Evolutionary conservation across 164 flowering plant species (phyloP).

Genomic region (Echeveria elegans): DNA sequence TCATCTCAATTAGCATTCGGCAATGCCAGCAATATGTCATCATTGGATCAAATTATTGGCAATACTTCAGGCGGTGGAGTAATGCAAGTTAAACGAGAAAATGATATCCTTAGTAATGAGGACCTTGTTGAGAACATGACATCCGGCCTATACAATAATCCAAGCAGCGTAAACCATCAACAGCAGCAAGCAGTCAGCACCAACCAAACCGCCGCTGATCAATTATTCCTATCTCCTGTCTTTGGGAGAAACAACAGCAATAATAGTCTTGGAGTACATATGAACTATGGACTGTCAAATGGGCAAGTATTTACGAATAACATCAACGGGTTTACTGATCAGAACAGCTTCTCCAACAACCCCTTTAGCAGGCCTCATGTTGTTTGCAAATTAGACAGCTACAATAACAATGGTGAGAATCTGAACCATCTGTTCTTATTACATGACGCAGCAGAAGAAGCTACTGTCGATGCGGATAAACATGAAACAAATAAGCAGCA

Average conservation of each 20-base stretch:
- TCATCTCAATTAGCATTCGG: background rate
- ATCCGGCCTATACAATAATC: slow-evolving; percentile 1
- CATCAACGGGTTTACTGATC: background rate
- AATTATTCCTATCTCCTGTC: background rate
- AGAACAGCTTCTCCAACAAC: slow-evolving; percentile 1
- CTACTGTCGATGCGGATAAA: background rate
- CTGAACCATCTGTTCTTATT: background rate
- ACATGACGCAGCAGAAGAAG: background rate
- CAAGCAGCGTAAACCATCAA: background rate
- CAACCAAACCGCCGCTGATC: too few relatives aligned
- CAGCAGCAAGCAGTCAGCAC: background rate
- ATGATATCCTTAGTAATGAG: background rate
- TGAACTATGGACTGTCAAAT: background rate
- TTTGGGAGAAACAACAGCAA: background rate
- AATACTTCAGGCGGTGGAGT: background rate
- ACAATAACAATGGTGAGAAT: background rate
- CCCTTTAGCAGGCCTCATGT: background rate
- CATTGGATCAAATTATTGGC: background rate
- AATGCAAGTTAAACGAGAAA: background rate
- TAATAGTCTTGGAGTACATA: background rate
- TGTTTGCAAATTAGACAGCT: background rate
- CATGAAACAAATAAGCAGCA: background rate
- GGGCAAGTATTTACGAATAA: background rate
- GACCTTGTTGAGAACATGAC: slow-evolving; percentile 2
- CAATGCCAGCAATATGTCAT: background rate